Evolutionary conservation across 2,329 filamentous ascomycete genomes (phyloP), one percentile per base, ranked within the genome.

Genomic region (Colletotrichum navitas): DNA sequence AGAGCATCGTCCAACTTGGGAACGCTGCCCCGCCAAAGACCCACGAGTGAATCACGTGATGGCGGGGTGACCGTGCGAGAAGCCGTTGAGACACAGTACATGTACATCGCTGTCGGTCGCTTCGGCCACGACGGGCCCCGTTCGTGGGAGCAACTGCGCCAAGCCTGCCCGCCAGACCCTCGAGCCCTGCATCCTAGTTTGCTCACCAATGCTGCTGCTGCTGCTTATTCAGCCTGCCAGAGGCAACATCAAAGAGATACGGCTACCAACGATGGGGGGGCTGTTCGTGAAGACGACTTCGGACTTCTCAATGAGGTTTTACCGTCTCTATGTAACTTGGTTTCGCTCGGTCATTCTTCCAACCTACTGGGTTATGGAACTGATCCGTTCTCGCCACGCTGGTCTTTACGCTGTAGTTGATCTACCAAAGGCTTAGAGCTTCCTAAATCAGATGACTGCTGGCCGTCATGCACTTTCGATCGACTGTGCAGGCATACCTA

Each of bases 31-130:
- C 68, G 65, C 68, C 68, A 71, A 58, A 58, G 12, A 52, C 29
- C n/a, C 29, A 10, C 6, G 7, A 14, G 7, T 1, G 0, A 1
- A 47, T 71, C 68, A 71, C 68, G 68, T 71, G 68, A 71, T 71
- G 59, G 68, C 68, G 68, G 68, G 68, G 65, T 71, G 65, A 71
- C 68, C 52, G 68, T 71, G 65, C 24, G 34, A 59, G 18, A 10
- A 26, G 1, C 0, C 8, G 2, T 63, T 39, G 14, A 39, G 29
- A 32, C 68, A 71, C 68, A 29, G 68, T 71, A 24, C 36, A 6
- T 6, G 62, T 21, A 11, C 14, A 18, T 14, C 24, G 47, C 34
- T 14, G 12, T 51, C 49, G n/a, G 34, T 41, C 24, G 24, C 60
- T 26, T 39, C 60, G 26, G 45, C 51, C 51, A 54, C 34, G 5